Evolutionary conservation across 2,329 filamentous ascomycete genomes (phyloP).

Genomic region (Monilinia laxa): DNA sequence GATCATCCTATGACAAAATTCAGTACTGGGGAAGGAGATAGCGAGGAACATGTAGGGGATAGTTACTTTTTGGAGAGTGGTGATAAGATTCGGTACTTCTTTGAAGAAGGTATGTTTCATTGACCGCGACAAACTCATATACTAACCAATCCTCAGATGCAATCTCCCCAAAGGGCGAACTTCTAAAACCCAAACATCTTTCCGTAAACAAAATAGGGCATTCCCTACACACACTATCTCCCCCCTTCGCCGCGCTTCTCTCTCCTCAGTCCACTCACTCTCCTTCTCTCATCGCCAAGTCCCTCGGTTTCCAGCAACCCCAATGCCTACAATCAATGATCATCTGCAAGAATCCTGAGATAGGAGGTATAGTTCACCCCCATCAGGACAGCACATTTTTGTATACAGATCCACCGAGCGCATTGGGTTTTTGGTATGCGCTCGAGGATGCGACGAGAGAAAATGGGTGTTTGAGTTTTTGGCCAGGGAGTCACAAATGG

Average conservation of each 20-base stretch:
- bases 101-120: constrained; percentile 65
- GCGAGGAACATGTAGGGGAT: constrained; percentile 77
- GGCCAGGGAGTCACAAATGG: constrained; percentile 76
- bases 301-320: constrained; percentile 51
- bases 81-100: constrained; percentile 94
- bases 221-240: constrained; percentile 67
- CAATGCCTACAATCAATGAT: constrained; percentile 86
- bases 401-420: constrained; percentile 84
- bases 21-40: constrained; percentile 71
- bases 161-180: constrained; percentile 62
- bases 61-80: constrained; percentile 89
- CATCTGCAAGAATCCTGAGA: constrained; percentile 97
- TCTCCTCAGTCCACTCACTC: constrained; percentile 43
- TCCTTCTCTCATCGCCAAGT: constrained; percentile 47
- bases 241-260: constrained; percentile 61
- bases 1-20: constrained; percentile 93
- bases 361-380: constrained; percentile 84
- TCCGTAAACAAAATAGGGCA: constrained; percentile 92
- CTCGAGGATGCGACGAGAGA: constrained; percentile 83
- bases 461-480: constrained; percentile 88
- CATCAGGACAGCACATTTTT: constrained; percentile 93
- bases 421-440: constrained; percentile 96
- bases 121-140: neutral
- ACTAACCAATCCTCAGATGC: constrained; percentile 56
- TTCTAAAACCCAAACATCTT: constrained; percentile 75